Conservation (phyloP, 371 early-diverging fungal species). For the Syncephalis fuscata region DNA sequence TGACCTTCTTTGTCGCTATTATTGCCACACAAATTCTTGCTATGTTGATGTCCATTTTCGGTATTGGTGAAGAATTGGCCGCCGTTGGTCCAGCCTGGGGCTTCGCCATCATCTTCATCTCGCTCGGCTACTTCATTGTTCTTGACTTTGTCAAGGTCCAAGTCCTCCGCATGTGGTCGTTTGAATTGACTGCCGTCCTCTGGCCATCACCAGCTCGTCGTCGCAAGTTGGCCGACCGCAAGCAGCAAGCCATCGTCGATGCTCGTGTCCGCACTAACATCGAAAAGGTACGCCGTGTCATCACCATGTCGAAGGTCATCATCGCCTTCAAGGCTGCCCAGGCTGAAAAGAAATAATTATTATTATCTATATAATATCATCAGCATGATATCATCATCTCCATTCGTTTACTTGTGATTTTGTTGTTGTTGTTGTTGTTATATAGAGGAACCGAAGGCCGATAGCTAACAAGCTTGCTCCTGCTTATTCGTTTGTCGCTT, state of each 20-base stretch:
- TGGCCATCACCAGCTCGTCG: slow-evolving; percentile 44
- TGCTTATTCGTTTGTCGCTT: too few species aligned
- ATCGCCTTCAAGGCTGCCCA: slow-evolving; percentile 4
- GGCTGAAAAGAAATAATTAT: not conserved
- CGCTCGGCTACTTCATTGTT: slow-evolving; percentile 40
- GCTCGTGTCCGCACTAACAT: slow-evolving; percentile 12
- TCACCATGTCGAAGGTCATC: slow-evolving; percentile 13
- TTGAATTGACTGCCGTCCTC: slow-evolving; percentile 48
- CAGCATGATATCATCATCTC: too few species aligned
- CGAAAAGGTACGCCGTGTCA: slow-evolving; percentile 10
- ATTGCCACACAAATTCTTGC: slow-evolving; percentile 86
- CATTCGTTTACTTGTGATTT: too few species aligned
- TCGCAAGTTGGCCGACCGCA: slow-evolving; percentile 29
- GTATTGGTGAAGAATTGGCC: slow-evolving; percentile 28
- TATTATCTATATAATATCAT: too few species aligned
- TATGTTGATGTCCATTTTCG: slow-evolving; percentile 69
- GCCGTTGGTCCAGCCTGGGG: slow-evolving; percentile 33
- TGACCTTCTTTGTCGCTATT: slow-evolving; percentile 61
- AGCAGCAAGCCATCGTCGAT: slow-evolving; percentile 18
- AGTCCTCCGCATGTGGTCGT: slow-evolving; percentile 46
- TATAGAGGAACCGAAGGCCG: too few species aligned
- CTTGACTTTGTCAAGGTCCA: slow-evolving; percentile 66
- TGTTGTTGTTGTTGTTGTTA: too few species aligned
- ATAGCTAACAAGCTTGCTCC: too few species aligned
- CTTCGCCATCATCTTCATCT: slow-evolving; percentile 26